Evolutionary conservation across 805 yeast genomes (phyloP).

Genomic region (Suhomyces xylopsoci): DNA sequence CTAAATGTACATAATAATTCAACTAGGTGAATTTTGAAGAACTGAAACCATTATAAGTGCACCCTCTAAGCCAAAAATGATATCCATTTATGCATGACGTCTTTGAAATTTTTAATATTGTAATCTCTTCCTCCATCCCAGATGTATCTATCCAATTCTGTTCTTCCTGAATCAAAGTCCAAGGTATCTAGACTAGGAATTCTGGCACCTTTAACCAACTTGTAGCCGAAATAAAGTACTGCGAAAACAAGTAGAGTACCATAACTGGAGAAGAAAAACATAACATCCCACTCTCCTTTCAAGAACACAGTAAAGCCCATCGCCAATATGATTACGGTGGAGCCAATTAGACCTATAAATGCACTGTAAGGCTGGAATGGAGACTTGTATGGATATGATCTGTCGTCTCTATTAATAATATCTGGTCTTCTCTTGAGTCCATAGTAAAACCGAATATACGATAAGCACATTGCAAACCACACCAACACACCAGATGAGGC

Average conservation of each 20-base stretch:
- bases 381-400: conserved; percentile 64
- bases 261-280: conserved; percentile 63
- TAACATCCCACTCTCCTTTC: conserved; percentile 53
- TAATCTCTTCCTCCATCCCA: conserved; percentile 72
- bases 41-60: not conserved
- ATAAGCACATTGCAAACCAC: conserved; percentile 72
- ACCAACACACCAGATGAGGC: conserved; percentile 75
- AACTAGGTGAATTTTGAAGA: not conserved
- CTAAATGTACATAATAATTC: not conserved
- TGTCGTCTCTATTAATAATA: conserved; percentile 59
- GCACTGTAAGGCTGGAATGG: conserved; percentile 72
- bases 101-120: conserved; percentile 31
- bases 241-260: conserved; percentile 56
- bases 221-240: conserved; percentile 52
- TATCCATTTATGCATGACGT: conserved; percentile 28
- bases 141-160: conserved; percentile 74
- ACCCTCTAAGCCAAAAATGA: conserved; percentile 32
- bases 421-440: conserved; percentile 63
- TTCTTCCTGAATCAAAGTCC: conserved; percentile 79
- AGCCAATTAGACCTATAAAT: conserved; percentile 56
- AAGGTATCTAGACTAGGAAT: conserved; percentile 67
- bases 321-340: conserved; percentile 46
- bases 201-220: conserved; percentile 57
- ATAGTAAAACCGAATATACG: conserved; percentile 61
- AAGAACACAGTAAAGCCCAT: conserved; percentile 66